Base-by-base conservation (phyloP, 495 filamentous ascomycete species). In the Trichoderma gamsii region DNA sequence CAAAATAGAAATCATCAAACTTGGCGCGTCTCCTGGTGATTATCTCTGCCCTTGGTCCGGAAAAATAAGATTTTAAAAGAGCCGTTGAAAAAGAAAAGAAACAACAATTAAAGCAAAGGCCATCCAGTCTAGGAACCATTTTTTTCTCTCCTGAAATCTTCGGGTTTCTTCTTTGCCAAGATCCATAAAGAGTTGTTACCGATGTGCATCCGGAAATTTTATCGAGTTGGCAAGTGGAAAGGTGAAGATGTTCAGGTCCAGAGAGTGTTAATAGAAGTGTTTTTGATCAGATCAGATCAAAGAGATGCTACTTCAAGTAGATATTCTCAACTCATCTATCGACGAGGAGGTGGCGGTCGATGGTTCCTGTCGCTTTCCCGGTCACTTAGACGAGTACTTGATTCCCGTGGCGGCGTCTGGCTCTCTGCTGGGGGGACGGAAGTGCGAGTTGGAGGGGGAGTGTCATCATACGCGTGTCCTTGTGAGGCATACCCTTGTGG, bases 401-500 rank as follows among this genome's bases (percentile, higher is more conserved):
- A 46, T 66, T 44, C 65, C 65, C 41, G 27, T 13, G 65, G 73
- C 61, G 65, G 79, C 67, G 25, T 71, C 38, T 27, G 74, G 66
- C 70, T 73, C 75, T 73, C 70, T 73, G 70, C 23, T 74, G 66
- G 76, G 65, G 75, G 44, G 44, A 71, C 67, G 70, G 76, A 69
- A 41, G 27, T 71, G 69, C 73, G 75, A 63, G 70, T 63, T 69
- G 73, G 71, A 71, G 76, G 72, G 70, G 73, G 69, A 52, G 63
- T 71, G 52, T 74, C 76, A 75, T 77, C 76, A 73, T 76, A 74
- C 72, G 67, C 71, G 65, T 67, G 66, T 61, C 75, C 72, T 75
- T 72, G 70, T 67, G 78, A 71, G 69, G 71, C 70, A 73, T 79
- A 82, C 70, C 74, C 74, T 69, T 68, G 72, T 52, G 73, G 67